A percentile compares a stretch with the other conserved stretches of the same genome.
These are phyloP conservation scores for Jatropha podagrica DNA, from an alignment of 441 rosid genomes.

Conservation along the genomic window DNA sequence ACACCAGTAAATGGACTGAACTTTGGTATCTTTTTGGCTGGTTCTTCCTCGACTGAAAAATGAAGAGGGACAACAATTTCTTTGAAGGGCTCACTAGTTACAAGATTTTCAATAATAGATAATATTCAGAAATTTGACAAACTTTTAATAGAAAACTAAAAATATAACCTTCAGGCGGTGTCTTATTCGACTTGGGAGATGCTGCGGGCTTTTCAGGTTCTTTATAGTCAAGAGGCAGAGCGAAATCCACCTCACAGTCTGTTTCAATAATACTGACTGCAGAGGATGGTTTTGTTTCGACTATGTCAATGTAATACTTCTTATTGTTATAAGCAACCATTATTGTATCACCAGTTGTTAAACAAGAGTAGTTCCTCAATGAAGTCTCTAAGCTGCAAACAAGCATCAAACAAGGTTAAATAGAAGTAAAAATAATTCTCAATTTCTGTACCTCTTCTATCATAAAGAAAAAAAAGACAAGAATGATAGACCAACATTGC, in stretches of 20 bases:
- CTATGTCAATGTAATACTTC: slow-evolving; percentile 75
- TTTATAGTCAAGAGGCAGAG: slow-evolving; percentile 82
- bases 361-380: slow-evolving; percentile 82
- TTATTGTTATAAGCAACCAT: slow-evolving; percentile 93
- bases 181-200: slow-evolving; percentile 35
- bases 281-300: slow-evolving; percentile 75
- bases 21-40: slow-evolving; percentile 39
- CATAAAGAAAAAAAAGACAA: neutral
- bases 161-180: slow-evolving; percentile 46
- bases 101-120: neutral
- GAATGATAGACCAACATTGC: slow-evolving; percentile 54
- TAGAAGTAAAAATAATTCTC: neutral
- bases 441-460: neutral
- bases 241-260: slow-evolving; percentile 92
- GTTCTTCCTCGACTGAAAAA: slow-evolving; percentile 47
- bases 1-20: slow-evolving; percentile 58
- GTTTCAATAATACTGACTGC: slow-evolving; percentile 89
- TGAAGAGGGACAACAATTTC: neutral
- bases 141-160: neutral
- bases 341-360: slow-evolving; percentile 84
- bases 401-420: neutral
- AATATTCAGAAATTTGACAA: slow-evolving; percentile 2
- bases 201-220: slow-evolving; percentile 63
- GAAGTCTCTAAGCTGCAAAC: slow-evolving; percentile 78
- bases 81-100: neutral